Percentiles rank a stretch among this genome's conserved stretches.
Evolutionary conservation across 345 rosid genomes (phyloP).

Genomic region (Gossypium bickii): DNA sequence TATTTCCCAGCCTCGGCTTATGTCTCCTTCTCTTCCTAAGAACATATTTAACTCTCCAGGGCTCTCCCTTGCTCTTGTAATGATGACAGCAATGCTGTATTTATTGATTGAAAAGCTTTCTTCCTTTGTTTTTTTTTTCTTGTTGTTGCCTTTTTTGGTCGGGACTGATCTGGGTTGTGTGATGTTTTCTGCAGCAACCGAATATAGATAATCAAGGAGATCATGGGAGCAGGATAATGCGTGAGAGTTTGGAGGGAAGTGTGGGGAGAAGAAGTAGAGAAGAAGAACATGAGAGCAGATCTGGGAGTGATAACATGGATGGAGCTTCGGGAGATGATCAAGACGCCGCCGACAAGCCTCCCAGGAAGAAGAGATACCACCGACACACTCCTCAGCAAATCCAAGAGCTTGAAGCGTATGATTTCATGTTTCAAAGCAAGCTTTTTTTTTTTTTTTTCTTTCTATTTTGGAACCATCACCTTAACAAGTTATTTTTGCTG

Average conservation of each 20-base stretch:
- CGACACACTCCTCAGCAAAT: constrained; percentile 99
- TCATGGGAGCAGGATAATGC: constrained; percentile 26
- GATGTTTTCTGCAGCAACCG: constrained; percentile 38
- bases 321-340: constrained; percentile 94
- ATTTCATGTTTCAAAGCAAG: constrained; percentile 10
- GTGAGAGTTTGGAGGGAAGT: constrained; percentile 34
- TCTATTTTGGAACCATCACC: background rate
- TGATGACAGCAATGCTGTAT: too few species aligned
- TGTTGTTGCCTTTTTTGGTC: background rate
- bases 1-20: constrained; percentile 48
- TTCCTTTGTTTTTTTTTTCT: too few species aligned
- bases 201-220: constrained; percentile 44
- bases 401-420: constrained; percentile 97
- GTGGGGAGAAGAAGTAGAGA: constrained; percentile 43
- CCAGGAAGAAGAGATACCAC: constrained; percentile 90
- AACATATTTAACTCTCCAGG: constrained; percentile 69
- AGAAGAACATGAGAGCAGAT: constrained; percentile 77
- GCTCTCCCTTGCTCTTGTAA: constrained; percentile 79
- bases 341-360: constrained; percentile 84
- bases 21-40: constrained; percentile 47
- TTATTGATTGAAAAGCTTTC: background rate
- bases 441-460: constrained; percentile 13
- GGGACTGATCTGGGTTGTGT: background rate
- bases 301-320: constrained; percentile 94
- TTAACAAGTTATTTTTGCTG: background rate